Percentiles rank a stretch among this genome's conserved stretches.
phyloP scores from a whole-genome alignment of 2,329 filamentous ascomycete genomes.

The Trichoderma sp. region DNA sequence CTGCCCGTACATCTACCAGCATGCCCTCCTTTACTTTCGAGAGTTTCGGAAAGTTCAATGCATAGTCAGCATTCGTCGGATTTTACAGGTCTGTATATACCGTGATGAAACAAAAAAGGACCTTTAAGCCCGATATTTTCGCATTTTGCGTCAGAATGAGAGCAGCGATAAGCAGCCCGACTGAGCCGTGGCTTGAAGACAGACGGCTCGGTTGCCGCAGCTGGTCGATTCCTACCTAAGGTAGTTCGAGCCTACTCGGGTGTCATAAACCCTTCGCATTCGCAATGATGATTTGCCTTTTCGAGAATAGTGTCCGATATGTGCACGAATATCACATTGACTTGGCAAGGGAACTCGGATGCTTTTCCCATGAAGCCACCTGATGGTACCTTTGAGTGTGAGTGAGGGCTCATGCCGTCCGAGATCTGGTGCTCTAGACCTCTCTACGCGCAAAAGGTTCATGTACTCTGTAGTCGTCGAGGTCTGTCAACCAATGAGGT shows the following conservation, averaged over 20 bases:
- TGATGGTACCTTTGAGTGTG: neutral
- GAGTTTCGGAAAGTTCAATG: no score
- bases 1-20: neutral
- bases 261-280: no score
- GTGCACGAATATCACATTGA: no score
- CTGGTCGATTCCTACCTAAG: neutral
- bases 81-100: neutral
- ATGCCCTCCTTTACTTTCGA: no score
- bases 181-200: conserved; percentile 5
- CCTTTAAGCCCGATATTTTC: neutral
- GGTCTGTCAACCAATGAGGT: conserved; percentile 12
- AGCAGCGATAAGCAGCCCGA: conserved; percentile 20
- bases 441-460: no score
- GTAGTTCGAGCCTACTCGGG: no score
- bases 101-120: neutral
- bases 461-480: neutral
- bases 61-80: neutral
- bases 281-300: neutral
- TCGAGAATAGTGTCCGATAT: neutral
- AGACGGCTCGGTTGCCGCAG: neutral
- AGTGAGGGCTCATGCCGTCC: no score
- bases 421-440: no score
- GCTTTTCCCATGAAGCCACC: no score
- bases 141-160: conserved; percentile 6
- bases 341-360: no score